These are phyloP conservation scores for Nannochloropsis salina DNA, from an alignment of 108 stramenopile species.

Conservation along the genomic window DNA sequence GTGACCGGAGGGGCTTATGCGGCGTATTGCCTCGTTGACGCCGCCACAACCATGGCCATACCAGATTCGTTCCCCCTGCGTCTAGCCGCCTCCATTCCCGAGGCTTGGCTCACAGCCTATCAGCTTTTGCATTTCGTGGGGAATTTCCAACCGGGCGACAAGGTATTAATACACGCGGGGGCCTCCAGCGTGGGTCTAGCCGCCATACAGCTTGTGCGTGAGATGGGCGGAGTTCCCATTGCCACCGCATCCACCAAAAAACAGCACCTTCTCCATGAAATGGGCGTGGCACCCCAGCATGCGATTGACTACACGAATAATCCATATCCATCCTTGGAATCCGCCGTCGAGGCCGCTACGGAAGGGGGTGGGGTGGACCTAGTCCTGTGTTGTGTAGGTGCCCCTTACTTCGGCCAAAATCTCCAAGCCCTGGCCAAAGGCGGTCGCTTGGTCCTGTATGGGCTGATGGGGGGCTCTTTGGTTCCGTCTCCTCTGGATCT, in stretches of 20 bases:
- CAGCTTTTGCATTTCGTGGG: conserved; percentile 17
- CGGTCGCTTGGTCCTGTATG: not conserved
- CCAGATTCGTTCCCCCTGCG: not conserved
- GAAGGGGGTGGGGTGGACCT: not conserved
- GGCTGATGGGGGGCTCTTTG: not conserved
- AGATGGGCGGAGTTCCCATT: not conserved
- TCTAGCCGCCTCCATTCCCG: not conserved
- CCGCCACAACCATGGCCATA: not conserved
- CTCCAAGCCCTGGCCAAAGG: not conserved
- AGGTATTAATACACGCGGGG: not conserved
- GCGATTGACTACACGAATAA: not conserved
- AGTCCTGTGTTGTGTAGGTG: not conserved
- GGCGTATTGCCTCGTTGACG: not conserved
- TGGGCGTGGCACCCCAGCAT: not conserved
- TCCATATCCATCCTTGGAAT: not conserved
- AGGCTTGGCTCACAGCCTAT: not conserved
- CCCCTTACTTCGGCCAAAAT: not conserved
- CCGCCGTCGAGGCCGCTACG: not conserved
- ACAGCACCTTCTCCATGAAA: not conserved
- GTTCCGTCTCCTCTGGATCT: not conserved
- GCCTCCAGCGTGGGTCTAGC: not conserved
- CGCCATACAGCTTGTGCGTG: not conserved
- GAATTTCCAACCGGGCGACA: not conserved
- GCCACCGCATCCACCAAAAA: not conserved
- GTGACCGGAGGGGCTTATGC: conserved; percentile 8